Conservation (phyloP, 2,329 filamentous ascomycete genomes). For the Monosporascus sp. region DNA sequence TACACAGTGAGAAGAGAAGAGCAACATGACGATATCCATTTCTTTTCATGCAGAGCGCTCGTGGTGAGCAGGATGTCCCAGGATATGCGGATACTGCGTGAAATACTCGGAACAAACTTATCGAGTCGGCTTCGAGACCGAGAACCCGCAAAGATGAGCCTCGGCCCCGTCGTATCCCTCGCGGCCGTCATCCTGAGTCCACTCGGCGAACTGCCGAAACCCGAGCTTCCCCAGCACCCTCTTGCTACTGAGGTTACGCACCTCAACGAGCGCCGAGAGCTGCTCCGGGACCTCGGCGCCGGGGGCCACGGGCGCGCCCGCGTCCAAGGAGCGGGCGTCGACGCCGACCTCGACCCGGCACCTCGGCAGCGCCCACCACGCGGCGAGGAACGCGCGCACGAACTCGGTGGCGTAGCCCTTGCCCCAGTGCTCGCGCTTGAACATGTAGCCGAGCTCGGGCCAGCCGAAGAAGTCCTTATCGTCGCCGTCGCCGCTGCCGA, state of each 20-base stretch:
- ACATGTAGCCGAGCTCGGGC: slow-evolving; percentile 56
- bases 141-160: slow-evolving; percentile 9
- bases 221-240: slow-evolving; percentile 52
- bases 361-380: slow-evolving; percentile 46
- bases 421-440: slow-evolving; percentile 48
- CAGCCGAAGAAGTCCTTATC: slow-evolving; percentile 36
- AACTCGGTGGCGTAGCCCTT: slow-evolving; percentile 54
- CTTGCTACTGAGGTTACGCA: slow-evolving; percentile 46
- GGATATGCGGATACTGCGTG: too few species aligned
- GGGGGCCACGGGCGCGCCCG: slow-evolving; percentile 10
- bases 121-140: not conserved
- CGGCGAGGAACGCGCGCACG: slow-evolving; percentile 37
- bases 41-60: too few species aligned
- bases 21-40: too few species aligned
- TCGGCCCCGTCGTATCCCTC: slow-evolving; percentile 2
- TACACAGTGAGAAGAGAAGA: too few species aligned
- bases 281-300: slow-evolving; percentile 30
- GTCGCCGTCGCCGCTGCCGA: slow-evolving; percentile 19
- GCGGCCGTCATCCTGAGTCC: slow-evolving; percentile 24
- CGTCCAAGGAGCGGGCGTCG: slow-evolving; percentile 30
- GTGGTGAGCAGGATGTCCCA: too few species aligned
- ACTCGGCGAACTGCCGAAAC: slow-evolving; percentile 41
- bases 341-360: slow-evolving; percentile 38
- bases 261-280: slow-evolving; percentile 42
- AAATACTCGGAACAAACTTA: too few species aligned